These are phyloP conservation scores for Carex myosuroides DNA, from an alignment of 176 grass and related monocot species.

Conservation along the genomic window DNA sequence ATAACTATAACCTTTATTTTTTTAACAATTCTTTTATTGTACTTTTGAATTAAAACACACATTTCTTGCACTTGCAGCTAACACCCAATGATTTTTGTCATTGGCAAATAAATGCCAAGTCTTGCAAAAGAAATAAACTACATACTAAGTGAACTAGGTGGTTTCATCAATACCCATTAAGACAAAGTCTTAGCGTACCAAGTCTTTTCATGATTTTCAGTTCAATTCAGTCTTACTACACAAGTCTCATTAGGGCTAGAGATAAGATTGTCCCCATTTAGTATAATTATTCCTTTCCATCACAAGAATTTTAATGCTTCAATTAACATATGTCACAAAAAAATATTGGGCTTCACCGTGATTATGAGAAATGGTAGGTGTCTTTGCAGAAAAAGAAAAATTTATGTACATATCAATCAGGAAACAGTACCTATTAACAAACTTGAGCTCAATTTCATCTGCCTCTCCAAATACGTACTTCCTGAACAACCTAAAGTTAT, in stretches of 20 bases:
- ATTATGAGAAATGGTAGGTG: background rate
- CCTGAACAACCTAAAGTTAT: constrained; percentile 67
- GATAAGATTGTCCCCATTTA: background rate
- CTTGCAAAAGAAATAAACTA: background rate
- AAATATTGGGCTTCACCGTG: background rate
- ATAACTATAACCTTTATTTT: background rate
- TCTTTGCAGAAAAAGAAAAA: background rate
- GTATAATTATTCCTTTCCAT: background rate
- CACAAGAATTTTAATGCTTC: background rate
- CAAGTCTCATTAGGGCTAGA: background rate
- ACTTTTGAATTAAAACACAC: background rate
- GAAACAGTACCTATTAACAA: constrained; percentile 76
- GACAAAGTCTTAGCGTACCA: too few species aligned
- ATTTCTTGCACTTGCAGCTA: background rate
- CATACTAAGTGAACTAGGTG: background rate
- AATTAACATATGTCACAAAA: background rate
- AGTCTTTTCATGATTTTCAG: background rate
- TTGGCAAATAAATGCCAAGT: background rate
- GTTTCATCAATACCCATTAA: background rate
- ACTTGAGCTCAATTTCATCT: constrained; percentile 98
- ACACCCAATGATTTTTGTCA: background rate
- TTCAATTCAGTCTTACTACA: background rate
- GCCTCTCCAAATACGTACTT: constrained; percentile 97
- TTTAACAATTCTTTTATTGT: background rate
- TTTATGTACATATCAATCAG: background rate